Evolutionary conservation across 2,329 filamentous ascomycete genomes (phyloP).

Genomic region (Colletotrichum horii): DNA sequence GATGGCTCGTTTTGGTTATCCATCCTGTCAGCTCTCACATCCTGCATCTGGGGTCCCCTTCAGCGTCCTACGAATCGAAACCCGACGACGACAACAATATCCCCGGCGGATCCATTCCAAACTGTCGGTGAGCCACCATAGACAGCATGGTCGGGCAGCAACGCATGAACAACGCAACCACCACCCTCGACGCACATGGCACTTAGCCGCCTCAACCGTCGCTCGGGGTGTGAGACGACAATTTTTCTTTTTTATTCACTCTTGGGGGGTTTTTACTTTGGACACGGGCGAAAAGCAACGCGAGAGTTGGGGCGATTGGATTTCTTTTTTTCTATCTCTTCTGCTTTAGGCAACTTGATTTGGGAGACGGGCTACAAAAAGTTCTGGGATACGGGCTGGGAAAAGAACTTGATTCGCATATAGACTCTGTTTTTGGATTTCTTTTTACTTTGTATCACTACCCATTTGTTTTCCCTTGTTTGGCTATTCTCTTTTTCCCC

Average conservation of each 20-base stretch:
- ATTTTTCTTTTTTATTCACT: neutral
- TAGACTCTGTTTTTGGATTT: conserved; percentile 16
- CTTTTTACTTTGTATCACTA: conserved; percentile 4
- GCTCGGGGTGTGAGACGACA: conserved; percentile 10
- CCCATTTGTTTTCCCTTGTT: neutral
- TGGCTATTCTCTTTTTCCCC: neutral
- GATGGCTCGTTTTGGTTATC: neutral
- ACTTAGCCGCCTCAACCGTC: conserved; percentile 17
- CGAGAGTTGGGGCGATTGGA: neutral
- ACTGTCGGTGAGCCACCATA: conserved; percentile 16
- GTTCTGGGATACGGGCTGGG: conserved; percentile 18
- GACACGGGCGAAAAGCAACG: conserved; percentile 13
- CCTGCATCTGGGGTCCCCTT: conserved; percentile 16
- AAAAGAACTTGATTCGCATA: conserved; percentile 25
- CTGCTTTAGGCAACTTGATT: neutral
- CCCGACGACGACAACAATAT: conserved; percentile 4
- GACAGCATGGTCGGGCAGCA: conserved; percentile 20
- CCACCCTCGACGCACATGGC: conserved; percentile 20
- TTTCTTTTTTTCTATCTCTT: neutral
- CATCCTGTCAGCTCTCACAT: conserved; percentile 21
- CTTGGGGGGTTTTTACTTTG: neutral
- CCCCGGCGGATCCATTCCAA: conserved; percentile 22
- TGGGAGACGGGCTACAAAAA: conserved; percentile 23
- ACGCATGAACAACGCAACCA: conserved; percentile 22
- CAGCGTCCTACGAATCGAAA: conserved; percentile 4